Percentiles rank a stretch among this genome's conserved stretches.
Evolutionary conservation across 139 green algal species (phyloP).

Genomic region (Chlorella ohadii): DNA sequence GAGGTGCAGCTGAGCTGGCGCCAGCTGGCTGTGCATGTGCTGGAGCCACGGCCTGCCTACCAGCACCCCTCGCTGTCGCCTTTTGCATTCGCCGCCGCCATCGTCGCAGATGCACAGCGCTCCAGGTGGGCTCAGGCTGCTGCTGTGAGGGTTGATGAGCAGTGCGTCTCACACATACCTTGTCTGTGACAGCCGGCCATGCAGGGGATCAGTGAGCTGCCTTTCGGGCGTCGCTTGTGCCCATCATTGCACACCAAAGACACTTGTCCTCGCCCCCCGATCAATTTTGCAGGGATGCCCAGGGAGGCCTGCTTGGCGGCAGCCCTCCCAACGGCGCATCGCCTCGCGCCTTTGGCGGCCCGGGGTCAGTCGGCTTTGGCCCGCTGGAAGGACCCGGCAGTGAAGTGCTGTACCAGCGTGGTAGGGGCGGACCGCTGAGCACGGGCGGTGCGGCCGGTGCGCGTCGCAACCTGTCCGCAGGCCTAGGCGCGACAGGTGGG

Average conservation of each 20-base stretch:
- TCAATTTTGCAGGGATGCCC: not conserved
- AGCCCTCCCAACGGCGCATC: constrained; percentile 6
- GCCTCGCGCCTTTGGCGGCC: not conserved
- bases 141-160: too few relatives aligned
- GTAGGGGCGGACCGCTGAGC: not conserved
- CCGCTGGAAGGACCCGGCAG: not conserved
- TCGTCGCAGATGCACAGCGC: not conserved
- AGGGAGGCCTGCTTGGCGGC: not conserved
- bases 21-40: constrained; percentile 25
- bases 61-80: not conserved
- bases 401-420: not conserved
- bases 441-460: not conserved
- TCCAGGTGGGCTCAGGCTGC: too few relatives aligned
- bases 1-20: constrained; percentile 18
- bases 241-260: too few relatives aligned
- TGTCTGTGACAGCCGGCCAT: too few relatives aligned
- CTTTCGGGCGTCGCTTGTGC: too few relatives aligned
- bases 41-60: constrained; percentile 17
- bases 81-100: constrained; percentile 7
- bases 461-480: constrained; percentile 25
- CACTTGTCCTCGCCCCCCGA: too few relatives aligned
- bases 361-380: not conserved
- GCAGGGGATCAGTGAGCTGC: too few relatives aligned
- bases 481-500: constrained; percentile 3
- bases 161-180: too few relatives aligned